These are phyloP conservation scores for Zoysia pacifica DNA, from an alignment of 176 grass and related monocot genomes.

Conservation along the genomic window DNA sequence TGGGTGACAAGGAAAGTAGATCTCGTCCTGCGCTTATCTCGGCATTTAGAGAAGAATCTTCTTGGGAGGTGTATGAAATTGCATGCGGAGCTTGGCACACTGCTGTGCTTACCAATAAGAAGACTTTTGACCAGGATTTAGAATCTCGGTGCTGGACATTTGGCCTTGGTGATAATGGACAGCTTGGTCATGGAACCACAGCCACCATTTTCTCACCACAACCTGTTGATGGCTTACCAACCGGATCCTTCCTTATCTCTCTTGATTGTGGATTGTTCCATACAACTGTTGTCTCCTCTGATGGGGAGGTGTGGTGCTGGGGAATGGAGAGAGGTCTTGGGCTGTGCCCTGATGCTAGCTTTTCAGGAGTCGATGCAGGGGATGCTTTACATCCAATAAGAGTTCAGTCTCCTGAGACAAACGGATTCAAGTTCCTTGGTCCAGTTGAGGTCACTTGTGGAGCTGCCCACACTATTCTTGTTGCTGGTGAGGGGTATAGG, in stretches of 20 bases:
- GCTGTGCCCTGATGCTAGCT: conserved; percentile 84
- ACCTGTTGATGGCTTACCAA: conserved; percentile 75
- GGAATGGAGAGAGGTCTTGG: conserved; percentile 98
- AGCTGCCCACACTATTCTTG: conserved; percentile 95
- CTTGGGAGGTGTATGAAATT: conserved; percentile 95
- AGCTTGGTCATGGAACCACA: conserved; percentile 92
- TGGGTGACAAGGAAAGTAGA: conserved; percentile 81
- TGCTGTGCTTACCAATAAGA: conserved; percentile 79
- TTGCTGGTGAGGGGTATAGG: conserved; percentile 87
- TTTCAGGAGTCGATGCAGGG: conserved; percentile 77
- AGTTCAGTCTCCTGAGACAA: conserved; percentile 73
- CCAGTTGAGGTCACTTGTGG: conserved; percentile 78
- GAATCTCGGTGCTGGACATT: conserved; percentile 94
- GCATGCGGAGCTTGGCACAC: conserved; percentile 89
- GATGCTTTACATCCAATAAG: conserved; percentile 78
- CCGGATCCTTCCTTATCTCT: conserved; percentile 76
- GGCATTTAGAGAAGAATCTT: conserved; percentile 63
- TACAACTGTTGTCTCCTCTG: conserved; percentile 78
- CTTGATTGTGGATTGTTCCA: conserved; percentile 97
- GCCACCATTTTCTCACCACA: conserved; percentile 58
- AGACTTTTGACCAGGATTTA: conserved; percentile 72
- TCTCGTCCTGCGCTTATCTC: conserved; percentile 60
- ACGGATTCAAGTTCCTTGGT: conserved; percentile 71
- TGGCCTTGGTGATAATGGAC: conserved; percentile 88
- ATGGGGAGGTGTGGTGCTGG: conserved; percentile 97